Base-by-base conservation (phyloP, 2,329 filamentous ascomycete species). In the Rutstroemia sp. region DNA sequence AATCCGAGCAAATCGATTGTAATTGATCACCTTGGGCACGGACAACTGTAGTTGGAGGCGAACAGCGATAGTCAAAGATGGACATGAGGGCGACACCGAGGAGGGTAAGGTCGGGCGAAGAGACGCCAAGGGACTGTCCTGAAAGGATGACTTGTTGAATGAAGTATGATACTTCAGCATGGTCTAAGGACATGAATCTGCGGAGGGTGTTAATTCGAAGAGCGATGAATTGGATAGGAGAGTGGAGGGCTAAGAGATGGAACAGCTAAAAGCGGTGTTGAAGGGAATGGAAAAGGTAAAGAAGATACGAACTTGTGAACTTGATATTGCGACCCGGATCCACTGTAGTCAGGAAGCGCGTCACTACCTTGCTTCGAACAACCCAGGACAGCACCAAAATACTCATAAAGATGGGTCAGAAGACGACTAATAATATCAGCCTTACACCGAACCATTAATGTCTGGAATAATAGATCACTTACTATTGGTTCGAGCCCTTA, bases 331-430 rank as follows among this genome's bases (percentile, higher is more conserved):
- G 72, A 76, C 0, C 70, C 64, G 9, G 70, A 60, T 49, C 75
- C 78, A 10, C 54, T 59, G 68, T 83, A 84, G 30, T 71, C 68
- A 27, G 75, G 73, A 66, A 78, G 82, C 21, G 73, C 78, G 12
- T 71, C 56, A 69, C 72, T 74, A 54, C 77, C 76, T 67, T 78
- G 75, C 65, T 70, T 59, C 52, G 76, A 74, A 72, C 81, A 84
- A 62, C 77, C 78, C 42, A 84, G 75, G 21, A 85, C 73, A 23
- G 72, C 72, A 51, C 79, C 81, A 65, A 85, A 85, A 73, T 78
- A 84, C 61, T 79, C 69, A 71, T 85, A 84, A 39, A 85, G 71
- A 64, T 84, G 82, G 46, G 79, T 84, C 59, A 85, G 69, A 55
- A 85, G 78, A 59, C 68, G 73, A 54, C 74, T 67, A 47, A 5